Percentiles rank a stretch among this genome's conserved stretches.
phyloP scores from a whole-genome alignment of 2,329 filamentous ascomycete species.

The Pseudocercospora musae region DNA sequence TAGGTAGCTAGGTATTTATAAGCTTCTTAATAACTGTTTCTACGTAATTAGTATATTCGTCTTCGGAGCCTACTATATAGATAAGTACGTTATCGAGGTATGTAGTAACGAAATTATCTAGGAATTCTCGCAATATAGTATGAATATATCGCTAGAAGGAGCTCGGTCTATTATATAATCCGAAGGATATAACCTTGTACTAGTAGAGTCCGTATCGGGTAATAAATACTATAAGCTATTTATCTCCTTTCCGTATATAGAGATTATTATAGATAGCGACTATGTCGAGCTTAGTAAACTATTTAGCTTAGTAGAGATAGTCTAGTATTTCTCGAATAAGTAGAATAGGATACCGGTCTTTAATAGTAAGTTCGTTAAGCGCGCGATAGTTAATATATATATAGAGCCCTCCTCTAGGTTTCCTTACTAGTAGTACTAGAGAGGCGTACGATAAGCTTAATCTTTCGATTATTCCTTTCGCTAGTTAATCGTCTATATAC shows the following conservation, averaged over 20 bases:
- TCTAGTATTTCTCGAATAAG: background rate
- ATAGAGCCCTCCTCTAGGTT: conserved; percentile 18
- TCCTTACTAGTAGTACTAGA: conserved; percentile 21
- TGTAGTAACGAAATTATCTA: background rate
- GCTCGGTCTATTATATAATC: background rate
- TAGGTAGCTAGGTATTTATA: background rate
- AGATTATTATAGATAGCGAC: background rate
- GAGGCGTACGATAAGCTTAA: background rate
- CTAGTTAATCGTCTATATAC: background rate
- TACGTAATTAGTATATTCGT: background rate
- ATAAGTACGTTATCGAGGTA: background rate
- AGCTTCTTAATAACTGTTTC: background rate
- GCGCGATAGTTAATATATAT: conserved; percentile 34
- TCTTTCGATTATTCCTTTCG: background rate
- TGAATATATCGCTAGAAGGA: background rate
- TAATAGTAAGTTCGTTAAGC: conserved; percentile 35
- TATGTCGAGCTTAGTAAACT: background rate
- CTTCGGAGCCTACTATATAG: background rate
- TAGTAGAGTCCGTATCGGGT: background rate
- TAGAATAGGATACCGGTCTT: conserved; percentile 19
- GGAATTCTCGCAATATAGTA: background rate
- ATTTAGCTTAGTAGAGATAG: background rate
- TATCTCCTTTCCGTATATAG: background rate
- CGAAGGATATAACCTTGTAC: background rate
- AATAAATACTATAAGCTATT: background rate